phyloP scores from a whole-genome alignment of 2,329 filamentous ascomycete species.

The Emergomyces orientalis region DNA sequence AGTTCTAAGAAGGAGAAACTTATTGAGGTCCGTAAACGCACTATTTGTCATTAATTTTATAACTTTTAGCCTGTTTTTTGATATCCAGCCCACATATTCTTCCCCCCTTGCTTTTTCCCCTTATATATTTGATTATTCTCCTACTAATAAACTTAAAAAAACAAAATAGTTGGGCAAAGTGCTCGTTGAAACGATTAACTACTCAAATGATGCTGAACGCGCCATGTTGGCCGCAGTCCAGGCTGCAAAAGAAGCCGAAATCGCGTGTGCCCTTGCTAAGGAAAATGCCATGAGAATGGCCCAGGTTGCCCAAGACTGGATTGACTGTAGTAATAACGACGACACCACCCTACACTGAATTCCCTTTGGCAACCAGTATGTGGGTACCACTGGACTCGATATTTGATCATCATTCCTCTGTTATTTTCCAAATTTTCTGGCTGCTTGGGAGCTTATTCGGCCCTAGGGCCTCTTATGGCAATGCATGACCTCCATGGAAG shows the following conservation, averaged over 20 bases:
- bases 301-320: slow-evolving; percentile 13
- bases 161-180: slow-evolving; percentile 15
- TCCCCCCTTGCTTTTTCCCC: neutral
- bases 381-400: neutral
- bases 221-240: slow-evolving; percentile 18
- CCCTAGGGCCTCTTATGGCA: neutral
- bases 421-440: neutral
- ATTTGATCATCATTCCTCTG: neutral
- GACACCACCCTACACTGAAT: neutral
- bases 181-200: slow-evolving; percentile 18
- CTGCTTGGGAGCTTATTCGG: neutral
- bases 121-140: neutral
- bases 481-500: neutral
- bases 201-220: slow-evolving; percentile 18
- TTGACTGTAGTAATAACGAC: neutral
- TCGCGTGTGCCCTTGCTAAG: slow-evolving; percentile 17
- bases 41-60: neutral
- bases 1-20: slow-evolving; percentile 16
- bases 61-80: no score
- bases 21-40: slow-evolving; percentile 13
- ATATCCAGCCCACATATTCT: neutral
- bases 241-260: slow-evolving; percentile 18
- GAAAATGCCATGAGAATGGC: slow-evolving; percentile 17
- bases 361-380: neutral
- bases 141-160: neutral